phyloP scores from a whole-genome alignment of 805 yeast genomes.

The Wickerhamomyces xylosicus region DNA sequence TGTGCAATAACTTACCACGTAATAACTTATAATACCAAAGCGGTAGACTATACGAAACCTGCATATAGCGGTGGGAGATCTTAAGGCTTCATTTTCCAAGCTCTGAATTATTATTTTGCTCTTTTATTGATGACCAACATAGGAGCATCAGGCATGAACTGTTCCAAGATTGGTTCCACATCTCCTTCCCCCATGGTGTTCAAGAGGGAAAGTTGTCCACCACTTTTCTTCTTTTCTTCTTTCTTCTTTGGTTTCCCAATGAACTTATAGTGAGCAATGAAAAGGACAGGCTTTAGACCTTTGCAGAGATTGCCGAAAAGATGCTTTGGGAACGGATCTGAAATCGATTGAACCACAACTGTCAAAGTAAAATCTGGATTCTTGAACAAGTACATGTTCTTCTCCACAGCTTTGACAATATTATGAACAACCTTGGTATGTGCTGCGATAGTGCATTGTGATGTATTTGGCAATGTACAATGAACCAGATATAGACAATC shows the following conservation, averaged over 20 bases:
- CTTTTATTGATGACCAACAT: slow-evolving; percentile 8
- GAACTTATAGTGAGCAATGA: slow-evolving; percentile 11
- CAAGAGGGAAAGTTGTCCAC: not conserved
- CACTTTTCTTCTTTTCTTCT: slow-evolving; percentile 1
- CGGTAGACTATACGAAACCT: too few species aligned
- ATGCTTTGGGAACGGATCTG: slow-evolving; percentile 29
- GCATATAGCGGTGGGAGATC: too few species aligned
- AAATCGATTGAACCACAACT: slow-evolving; percentile 24
- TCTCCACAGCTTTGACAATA: too few species aligned
- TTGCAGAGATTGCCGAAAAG: slow-evolving; percentile 25
- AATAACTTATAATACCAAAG: too few species aligned
- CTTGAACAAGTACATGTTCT: slow-evolving; percentile 8
- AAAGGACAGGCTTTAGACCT: slow-evolving; percentile 22
- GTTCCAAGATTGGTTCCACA: not conserved
- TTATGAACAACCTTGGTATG: too few species aligned
- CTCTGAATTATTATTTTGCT: too few species aligned
- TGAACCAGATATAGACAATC: slow-evolving; percentile 61
- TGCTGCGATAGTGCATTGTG: not conserved
- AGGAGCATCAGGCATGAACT: slow-evolving; percentile 10
- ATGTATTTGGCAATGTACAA: slow-evolving; percentile 23
- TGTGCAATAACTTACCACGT: too few species aligned
- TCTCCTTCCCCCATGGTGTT: slow-evolving; percentile 6
- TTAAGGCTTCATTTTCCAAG: too few species aligned
- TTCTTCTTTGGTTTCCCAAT: not conserved
- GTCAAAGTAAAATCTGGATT: slow-evolving; percentile 14